These are phyloP conservation scores for Neonectria punicea DNA, from an alignment of 2,329 filamentous ascomycete species.

Conservation along the genomic window DNA sequence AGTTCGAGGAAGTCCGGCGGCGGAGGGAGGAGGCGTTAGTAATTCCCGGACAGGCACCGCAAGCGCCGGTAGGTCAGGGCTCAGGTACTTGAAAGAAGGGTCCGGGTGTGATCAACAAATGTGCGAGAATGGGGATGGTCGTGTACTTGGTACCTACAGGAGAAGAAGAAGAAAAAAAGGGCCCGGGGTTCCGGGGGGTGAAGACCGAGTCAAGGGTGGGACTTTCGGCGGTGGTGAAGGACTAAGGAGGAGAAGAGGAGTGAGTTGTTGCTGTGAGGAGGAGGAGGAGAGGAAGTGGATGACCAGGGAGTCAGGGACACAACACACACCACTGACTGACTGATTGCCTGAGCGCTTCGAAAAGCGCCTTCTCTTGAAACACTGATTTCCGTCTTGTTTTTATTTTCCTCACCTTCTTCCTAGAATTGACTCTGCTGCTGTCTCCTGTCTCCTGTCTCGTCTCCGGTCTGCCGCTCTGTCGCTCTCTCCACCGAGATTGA, in stretches of 20 bases:
- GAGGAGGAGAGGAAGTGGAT: conserved; percentile 1
- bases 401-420: not conserved
- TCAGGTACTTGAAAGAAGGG: not conserved
- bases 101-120: conserved; percentile 8
- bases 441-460: not conserved
- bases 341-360: not conserved
- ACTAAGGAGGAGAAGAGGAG: not conserved
- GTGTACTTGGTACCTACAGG: not conserved
- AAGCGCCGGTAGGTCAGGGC: conserved; percentile 19
- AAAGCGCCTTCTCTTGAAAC: not conserved
- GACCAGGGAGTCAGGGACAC: not conserved
- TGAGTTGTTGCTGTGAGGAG: not conserved
- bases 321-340: not conserved
- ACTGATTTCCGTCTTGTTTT: not conserved
- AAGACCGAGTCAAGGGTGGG: conserved; percentile 18
- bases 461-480: not conserved
- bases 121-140: conserved; percentile 9
- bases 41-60: conserved; percentile 25
- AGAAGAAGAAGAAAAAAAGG: conserved; percentile 4
- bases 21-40: conserved; percentile 27
- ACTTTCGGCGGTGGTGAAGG: conserved; percentile 10
- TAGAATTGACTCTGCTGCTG: not conserved
- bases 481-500: not conserved
- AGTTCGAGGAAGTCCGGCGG: conserved; percentile 4
- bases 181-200: conserved; percentile 15